Base-by-base conservation (phyloP, 352 stramenopile genomes). In the Phytophthora pluvialis region DNA sequence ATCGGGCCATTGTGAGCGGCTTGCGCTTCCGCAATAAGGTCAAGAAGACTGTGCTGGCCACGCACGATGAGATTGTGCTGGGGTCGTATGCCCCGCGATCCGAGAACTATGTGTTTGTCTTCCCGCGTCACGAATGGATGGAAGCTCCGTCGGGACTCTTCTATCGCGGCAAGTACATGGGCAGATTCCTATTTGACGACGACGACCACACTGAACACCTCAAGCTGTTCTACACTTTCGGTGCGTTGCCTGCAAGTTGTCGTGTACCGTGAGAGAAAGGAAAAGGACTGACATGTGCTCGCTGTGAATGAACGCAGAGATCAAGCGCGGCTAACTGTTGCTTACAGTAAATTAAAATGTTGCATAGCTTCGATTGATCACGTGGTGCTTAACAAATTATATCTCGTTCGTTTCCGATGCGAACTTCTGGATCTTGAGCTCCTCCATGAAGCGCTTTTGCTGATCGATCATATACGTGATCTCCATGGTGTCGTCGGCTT, bases 121-220 rank as follows among this genome's bases (percentile, higher is more conserved):
- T 92, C 63, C 89, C 89, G 0, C 81, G 85, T 8, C 64, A 80
- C 55, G 84, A 89, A 26, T 97, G 83, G 81, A 81, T 93, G 55
- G 86, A 97, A 57, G 86, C 89, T 25, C 89, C 89, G 1, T 86
- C 81, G 2, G 88, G 89, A 5, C 83, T 97, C 58, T 93, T 97
- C 60, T 96, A 94, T 60, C 83, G 89, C 32, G 89, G 89, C 12
- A 92, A 88, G 57, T 97, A 97, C 72, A 88, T 90, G 73, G 84
- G 81, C 32, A 83, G 86, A 54, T 90, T 93, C 60, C 65, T 75
- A 12, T 90, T 93, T 60, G 58, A 80, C 18, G 84, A 93, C 51
- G 84, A 93, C 55, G 84, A 93, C 64, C 72, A 80, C 7, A 42
- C 64, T 16, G 80, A 91, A 60, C 82, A 91, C 46, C 76, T 91